A percentile compares a stretch with the other conserved stretches of the same genome.
Conservation (phyloP, 2,329 filamentous ascomycete genomes). For the Curvularia eragrostidis region DNA sequence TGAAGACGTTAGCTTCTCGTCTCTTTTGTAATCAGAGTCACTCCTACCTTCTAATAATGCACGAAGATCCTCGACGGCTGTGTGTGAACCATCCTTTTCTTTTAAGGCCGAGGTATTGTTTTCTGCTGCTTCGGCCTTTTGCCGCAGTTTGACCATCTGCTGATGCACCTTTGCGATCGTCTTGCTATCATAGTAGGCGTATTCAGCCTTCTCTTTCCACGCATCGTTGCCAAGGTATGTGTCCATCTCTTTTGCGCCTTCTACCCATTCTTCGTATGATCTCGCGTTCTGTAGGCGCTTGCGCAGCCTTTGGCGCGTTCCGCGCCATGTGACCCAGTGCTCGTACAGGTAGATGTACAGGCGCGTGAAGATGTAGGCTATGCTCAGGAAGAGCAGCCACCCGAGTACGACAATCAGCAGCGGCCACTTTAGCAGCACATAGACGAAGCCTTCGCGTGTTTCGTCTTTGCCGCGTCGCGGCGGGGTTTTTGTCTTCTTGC, state of each 20-base stretch:
- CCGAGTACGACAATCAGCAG: conserved; percentile 78
- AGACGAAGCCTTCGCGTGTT: conserved; percentile 91
- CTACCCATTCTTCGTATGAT: conserved; percentile 84
- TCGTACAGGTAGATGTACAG: conserved; percentile 94
- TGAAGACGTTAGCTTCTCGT: not conserved
- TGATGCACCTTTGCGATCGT: conserved; percentile 79
- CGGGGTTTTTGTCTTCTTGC: conserved; percentile 47
- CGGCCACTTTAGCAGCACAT: conserved; percentile 89
- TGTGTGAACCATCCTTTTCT: conserved; percentile 38
- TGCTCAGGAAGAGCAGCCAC: conserved; percentile 78
- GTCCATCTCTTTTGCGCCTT: conserved; percentile 80
- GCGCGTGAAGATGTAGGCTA: conserved; percentile 79
- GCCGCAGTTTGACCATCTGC: conserved; percentile 72
- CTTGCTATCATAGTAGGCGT: conserved; percentile 84
- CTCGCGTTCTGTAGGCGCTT: conserved; percentile 73
- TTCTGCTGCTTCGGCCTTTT: conserved; percentile 63
- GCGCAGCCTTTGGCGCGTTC: conserved; percentile 74
- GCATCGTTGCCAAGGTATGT: conserved; percentile 77
- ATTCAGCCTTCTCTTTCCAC: conserved; percentile 78
- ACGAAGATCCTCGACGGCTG: conserved; percentile 76
- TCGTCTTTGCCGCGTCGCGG: conserved; percentile 73
- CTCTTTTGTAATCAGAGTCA: not conserved
- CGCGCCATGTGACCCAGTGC: conserved; percentile 88
- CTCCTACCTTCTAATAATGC: conserved; percentile 68
- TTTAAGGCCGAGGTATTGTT: conserved; percentile 41